Base-by-base conservation (phyloP, 208 protist genomes). In the Acanthamoeba triangularis region DNA sequence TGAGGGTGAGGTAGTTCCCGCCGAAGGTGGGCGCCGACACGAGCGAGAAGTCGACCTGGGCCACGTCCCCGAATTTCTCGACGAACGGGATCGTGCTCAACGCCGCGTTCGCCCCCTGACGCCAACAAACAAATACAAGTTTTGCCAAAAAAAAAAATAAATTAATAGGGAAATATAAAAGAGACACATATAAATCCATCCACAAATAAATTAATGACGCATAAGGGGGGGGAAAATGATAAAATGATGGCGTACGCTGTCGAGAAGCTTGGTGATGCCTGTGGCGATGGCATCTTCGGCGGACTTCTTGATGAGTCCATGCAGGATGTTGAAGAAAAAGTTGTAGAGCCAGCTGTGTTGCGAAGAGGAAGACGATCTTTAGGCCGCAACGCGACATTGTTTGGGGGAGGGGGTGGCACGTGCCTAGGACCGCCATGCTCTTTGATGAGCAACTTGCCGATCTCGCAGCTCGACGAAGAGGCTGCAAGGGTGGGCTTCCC, bases 401-500 rank as follows among this genome's bases (percentile, higher is more conserved):
- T 41, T 41, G 37, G 37, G 37, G 37, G 37, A 3, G 37, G 37
- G 37, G 37, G 1, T 54, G 2, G 6, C 49, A 14, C 37, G 30
- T n/a, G 10, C 80, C 80, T 90, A 8, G 80, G 80, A 28, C 80
- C 80, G 54, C 80, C 80, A 18, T 90, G 80, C 44, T 65, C 80
- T 11, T 56, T 65, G 44, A 90, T 30, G 37, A 1, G 2, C 35
- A 90, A 44, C 8, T 49, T 11, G 35, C 80, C 80, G n/a, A 90
- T 90, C 44, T 41, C 16, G 35, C 25, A n/a, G n/a, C 2, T 1
- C 13, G 49, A 47, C 0, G 44, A 63, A 37, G 25, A 61, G 47
- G 61, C 80, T 3, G 80, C 0, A 10, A 90, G 0, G 49, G 35
- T 41, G 16, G 80, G 80, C 44, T 8, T 49, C 0, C 13, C 6